Evolutionary conservation across 2,329 filamentous ascomycete species (phyloP), one percentile per base, ranked within the genome.

Genomic region (Trichophyton rubrum): DNA sequence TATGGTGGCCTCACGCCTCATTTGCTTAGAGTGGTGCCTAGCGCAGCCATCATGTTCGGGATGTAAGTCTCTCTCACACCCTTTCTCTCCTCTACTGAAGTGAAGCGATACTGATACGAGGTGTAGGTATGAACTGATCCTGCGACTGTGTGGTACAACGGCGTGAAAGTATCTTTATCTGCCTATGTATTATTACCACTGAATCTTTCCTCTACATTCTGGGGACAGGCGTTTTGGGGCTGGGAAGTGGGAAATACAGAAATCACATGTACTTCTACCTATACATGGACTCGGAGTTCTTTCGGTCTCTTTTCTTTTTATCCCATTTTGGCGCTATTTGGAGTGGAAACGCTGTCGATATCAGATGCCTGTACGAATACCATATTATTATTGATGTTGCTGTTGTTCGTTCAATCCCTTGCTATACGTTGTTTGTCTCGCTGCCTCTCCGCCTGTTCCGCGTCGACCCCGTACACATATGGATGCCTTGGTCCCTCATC

Each of bases 1-100:
- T 97, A 96, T 70, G 91, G 92, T 60, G 91, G 91, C 17, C 79
- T 97, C 68, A 95, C 91, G 13, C 90, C 92, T 55, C 92, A 97
- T 71, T 83, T 97, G 68, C 83, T 96, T 74, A 82, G 91, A 63
- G 91, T 91, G 5, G 91, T 96, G 4, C 92, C 92, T 1, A 93
- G 88, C 67, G 90, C 92, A 6, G 90, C 89, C 66, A 95, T 97
- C 72, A 96, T 95, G 88, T 96, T 96, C 73, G 90, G 90, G 59
- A 62, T 63, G 60, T 63, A 58, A 63, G 62, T 56, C 11, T 11
- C 6, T 7, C 27, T 6, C 5, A 6, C 33, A 8, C 40, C 3
- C 11, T 11, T 7, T n/a, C 13, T 7, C 38, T 47, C 41, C 33
- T 24, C 3, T 47, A 33, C n/a, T 35, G 27, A 9, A 35, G 9